These are phyloP conservation scores for Suhomyces yuchorum DNA, from an alignment of 1,139 yeast genomes.

Conservation along the genomic window DNA sequence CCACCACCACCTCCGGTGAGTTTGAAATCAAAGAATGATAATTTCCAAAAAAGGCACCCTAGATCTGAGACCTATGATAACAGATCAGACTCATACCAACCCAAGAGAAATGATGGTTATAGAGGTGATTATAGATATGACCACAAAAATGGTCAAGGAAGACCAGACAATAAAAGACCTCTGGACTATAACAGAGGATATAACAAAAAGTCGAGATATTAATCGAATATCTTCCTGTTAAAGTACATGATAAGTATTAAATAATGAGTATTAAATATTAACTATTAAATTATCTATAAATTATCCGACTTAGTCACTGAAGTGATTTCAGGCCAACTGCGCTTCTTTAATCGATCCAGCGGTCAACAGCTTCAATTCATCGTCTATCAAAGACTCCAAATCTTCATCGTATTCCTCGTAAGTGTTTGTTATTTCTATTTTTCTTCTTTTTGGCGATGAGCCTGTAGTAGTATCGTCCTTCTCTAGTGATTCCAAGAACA, in stretches of 20 bases:
- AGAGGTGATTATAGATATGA: conserved; percentile 13
- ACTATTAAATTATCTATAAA: conserved; percentile 2
- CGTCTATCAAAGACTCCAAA: conserved; percentile 35
- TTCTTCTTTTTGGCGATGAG: conserved; percentile 2
- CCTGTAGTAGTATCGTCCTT: conserved; percentile 9
- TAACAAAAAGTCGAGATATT: conserved; percentile 36
- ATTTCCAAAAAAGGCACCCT: conserved; percentile 2
- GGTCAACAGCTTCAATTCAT: conserved; percentile 28
- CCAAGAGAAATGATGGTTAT: conserved; percentile 8
- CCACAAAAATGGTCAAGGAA: conserved; percentile 20
- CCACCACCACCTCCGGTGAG: conserved; percentile 28
- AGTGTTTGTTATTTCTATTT: background rate
- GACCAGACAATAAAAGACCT: conserved; percentile 33
- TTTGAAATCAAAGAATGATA: conserved; percentile 16
- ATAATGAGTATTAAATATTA: background rate
- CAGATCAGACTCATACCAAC: conserved; percentile 12
- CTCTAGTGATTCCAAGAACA: conserved; percentile 34
- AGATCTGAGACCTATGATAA: conserved; percentile 8
- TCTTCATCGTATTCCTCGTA: conserved; percentile 17
- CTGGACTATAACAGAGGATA: conserved; percentile 29
- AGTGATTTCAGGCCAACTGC: background rate
- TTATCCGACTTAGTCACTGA: background rate
- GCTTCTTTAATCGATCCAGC: conserved; percentile 18
- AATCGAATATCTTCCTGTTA: conserved; percentile 1
- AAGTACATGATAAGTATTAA: background rate